These are phyloP conservation scores for Ochromonas danica DNA, from an alignment of 108 stramenopile genomes.

Conservation along the genomic window DNA sequence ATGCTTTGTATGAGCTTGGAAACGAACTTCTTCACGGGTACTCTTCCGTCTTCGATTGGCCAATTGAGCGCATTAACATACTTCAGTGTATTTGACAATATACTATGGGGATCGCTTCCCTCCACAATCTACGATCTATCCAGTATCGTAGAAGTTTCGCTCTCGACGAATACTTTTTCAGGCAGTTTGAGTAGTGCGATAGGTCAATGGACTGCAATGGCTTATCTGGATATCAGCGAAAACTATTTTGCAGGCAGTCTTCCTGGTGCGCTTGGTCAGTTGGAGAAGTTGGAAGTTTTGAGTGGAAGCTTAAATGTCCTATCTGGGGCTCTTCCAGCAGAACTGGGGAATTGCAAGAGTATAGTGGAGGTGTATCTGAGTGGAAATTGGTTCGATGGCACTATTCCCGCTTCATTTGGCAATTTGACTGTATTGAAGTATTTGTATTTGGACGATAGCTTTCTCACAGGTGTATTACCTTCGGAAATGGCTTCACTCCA, in stretches of 20 bases:
- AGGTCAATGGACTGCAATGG: background rate
- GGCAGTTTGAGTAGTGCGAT: background rate
- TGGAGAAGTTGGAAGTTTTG: background rate
- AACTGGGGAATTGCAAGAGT: too few species aligned
- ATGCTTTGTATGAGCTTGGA: background rate
- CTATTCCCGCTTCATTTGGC: background rate
- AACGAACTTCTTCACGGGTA: background rate
- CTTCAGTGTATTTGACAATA: too few species aligned
- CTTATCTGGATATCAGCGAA: background rate
- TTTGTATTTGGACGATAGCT: background rate
- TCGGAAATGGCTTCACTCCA: too few species aligned
- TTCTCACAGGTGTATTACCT: too few species aligned
- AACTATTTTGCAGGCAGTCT: background rate
- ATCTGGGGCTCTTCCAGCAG: too few species aligned
- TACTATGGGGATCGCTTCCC: too few species aligned
- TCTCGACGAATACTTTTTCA: background rate
- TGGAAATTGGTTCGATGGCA: background rate
- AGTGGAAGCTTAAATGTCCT: too few species aligned
- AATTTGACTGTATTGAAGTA: background rate
- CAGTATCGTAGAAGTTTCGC: too few species aligned
- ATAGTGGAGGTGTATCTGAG: too few species aligned
- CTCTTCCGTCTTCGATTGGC: background rate
- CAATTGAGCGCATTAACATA: background rate
- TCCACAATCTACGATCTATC: too few species aligned
- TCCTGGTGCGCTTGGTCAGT: background rate